Conservation (phyloP, 1,139 yeast genomes). For the Taphrina confusa region DNA sequence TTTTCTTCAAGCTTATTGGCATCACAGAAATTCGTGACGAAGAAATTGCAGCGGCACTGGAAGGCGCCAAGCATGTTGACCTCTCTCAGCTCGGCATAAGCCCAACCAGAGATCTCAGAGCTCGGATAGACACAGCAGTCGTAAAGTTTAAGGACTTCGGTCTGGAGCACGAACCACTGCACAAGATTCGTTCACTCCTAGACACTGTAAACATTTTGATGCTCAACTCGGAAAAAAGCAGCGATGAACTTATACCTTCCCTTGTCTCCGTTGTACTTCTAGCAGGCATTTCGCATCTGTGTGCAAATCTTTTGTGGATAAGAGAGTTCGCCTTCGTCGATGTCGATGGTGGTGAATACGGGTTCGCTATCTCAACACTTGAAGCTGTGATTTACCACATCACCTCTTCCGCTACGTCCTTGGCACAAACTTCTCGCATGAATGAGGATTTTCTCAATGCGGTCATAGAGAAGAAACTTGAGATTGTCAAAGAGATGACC, state of each 20-base stretch:
- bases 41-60: slow-evolving; percentile 33
- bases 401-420: slow-evolving; percentile 50
- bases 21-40: slow-evolving; percentile 18
- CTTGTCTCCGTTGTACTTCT: slow-evolving; percentile 31
- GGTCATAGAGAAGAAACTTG: slow-evolving; percentile 45
- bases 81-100: slow-evolving; percentile 29
- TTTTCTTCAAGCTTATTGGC: slow-evolving; percentile 11
- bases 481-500: slow-evolving; percentile 35
- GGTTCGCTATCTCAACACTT: slow-evolving; percentile 71
- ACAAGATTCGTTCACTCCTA: slow-evolving; percentile 26
- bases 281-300: slow-evolving; percentile 48
- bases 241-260: slow-evolving; percentile 33
- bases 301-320: slow-evolving; percentile 66
- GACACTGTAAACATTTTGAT: slow-evolving; percentile 27
- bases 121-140: slow-evolving; percentile 21
- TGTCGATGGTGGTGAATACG: slow-evolving; percentile 55
- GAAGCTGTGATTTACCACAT: slow-evolving; percentile 79
- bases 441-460: slow-evolving; percentile 61
- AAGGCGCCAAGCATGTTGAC: slow-evolving; percentile 11
- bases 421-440: slow-evolving; percentile 52
- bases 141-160: slow-evolving; percentile 14
- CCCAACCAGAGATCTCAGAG: slow-evolving; percentile 20
- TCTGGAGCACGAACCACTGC: slow-evolving; percentile 14
- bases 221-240: slow-evolving; percentile 22
- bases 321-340: slow-evolving; percentile 59